Conservation (phyloP, 2,329 filamentous ascomycete species). For the Orbilia blumenaviensis region DNA sequence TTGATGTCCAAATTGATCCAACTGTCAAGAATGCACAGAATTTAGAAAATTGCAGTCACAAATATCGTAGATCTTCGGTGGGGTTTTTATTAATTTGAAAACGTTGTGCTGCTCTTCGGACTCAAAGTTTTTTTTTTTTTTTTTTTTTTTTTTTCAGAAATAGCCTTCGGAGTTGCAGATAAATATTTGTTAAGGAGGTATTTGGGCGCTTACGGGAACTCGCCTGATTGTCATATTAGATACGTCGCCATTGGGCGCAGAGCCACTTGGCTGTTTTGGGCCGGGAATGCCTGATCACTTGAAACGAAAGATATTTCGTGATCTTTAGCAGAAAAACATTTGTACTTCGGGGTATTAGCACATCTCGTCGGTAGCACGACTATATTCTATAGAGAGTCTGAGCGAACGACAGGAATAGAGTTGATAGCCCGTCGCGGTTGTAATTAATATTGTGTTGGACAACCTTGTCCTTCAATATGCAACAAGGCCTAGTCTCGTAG, state of each 20-base stretch:
- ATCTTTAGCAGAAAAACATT: no score
- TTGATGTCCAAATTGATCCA: neutral
- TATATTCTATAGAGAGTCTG: no score
- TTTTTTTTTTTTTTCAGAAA: neutral
- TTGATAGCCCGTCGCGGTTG: no score
- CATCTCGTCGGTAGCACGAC: no score
- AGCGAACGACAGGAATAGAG: no score
- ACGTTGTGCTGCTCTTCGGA: neutral
- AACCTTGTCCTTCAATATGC: neutral
- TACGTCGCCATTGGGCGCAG: neutral
- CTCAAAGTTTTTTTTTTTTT: neutral
- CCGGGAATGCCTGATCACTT: neutral
- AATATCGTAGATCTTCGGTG: neutral
- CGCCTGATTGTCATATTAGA: neutral
- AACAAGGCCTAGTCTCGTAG: no score
- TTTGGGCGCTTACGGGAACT: conserved; percentile 31
- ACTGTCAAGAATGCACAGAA: neutral
- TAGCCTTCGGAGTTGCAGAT: neutral
- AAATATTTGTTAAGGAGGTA: conserved; percentile 2
- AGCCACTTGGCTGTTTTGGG: neutral
- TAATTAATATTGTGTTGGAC: neutral
- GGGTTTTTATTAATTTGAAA: neutral
- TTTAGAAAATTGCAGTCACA: neutral
- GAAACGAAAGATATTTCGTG: neutral
- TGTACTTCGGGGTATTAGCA: no score